These are phyloP conservation scores for Clavulina sp. DNA, from an alignment of 768 basidiomycete genomes.

Conservation along the genomic window DNA sequence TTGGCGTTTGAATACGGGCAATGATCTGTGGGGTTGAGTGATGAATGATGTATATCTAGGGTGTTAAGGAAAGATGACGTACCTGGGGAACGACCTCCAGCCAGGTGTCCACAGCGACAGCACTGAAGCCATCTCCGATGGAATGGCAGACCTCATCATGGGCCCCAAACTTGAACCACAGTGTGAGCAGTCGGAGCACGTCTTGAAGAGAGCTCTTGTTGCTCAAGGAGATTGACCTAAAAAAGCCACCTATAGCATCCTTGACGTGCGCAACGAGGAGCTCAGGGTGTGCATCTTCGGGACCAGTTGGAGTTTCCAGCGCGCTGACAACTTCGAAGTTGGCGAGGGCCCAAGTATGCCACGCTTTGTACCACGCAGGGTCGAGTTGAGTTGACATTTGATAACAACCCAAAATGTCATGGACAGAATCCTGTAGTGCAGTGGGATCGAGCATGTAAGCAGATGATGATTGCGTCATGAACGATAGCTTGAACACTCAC, in stretches of 20 bases:
- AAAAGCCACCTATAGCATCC: slow-evolving; percentile 86
- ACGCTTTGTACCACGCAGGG: slow-evolving; percentile 95
- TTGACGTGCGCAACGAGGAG: slow-evolving; percentile 70
- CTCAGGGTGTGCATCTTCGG: slow-evolving; percentile 38
- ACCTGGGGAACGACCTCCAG: slow-evolving; percentile 97
- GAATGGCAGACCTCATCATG: slow-evolving; percentile 80
- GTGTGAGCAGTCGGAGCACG: slow-evolving; percentile 74
- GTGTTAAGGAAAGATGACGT: slow-evolving; percentile 9
- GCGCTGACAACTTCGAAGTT: slow-evolving; percentile 86
- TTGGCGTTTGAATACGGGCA: slow-evolving; percentile 92
- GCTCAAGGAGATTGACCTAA: slow-evolving; percentile 81
- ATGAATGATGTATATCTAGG: neutral
- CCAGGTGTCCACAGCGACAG: slow-evolving; percentile 94
- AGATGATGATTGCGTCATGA: neutral
- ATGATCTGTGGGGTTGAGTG: slow-evolving; percentile 49
- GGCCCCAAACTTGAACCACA: slow-evolving; percentile 97
- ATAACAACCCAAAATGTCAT: slow-evolving; percentile 73
- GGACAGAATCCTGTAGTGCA: slow-evolving; percentile 44
- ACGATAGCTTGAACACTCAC: slow-evolving; percentile 28
- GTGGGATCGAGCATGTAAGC: slow-evolving; percentile 1
- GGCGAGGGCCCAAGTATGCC: slow-evolving; percentile 96
- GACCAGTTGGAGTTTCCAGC: slow-evolving; percentile 46
- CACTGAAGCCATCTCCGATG: slow-evolving; percentile 70
- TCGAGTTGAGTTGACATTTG: slow-evolving; percentile 79
- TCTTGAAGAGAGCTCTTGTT: slow-evolving; percentile 89